phyloP scores from a whole-genome alignment of 139 green algal genomes.

The Chlorella sp. region DNA sequence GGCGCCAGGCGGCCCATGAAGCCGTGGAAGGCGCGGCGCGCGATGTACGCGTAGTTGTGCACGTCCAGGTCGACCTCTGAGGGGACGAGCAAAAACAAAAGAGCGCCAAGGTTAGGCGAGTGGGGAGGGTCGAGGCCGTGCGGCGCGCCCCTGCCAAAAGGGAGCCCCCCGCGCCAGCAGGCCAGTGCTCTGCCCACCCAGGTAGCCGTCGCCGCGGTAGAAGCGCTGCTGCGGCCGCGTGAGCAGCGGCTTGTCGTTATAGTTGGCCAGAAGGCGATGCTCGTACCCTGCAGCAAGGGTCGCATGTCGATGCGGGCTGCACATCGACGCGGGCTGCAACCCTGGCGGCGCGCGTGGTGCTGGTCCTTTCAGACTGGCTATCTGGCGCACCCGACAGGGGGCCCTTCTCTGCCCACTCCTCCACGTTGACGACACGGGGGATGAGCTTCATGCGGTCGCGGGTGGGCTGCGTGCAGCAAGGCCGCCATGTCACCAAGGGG shows the following conservation, averaged over 20 bases:
- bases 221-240: slow-evolving; percentile 80
- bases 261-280: slow-evolving; percentile 69
- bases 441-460: slow-evolving; percentile 87
- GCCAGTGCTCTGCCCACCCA: no score
- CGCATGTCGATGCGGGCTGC: no score
- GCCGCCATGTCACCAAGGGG: no score
- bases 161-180: no score
- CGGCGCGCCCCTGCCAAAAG: no score
- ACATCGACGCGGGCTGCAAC: no score
- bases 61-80: slow-evolving; percentile 85
- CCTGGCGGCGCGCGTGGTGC: no score
- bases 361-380: no score
- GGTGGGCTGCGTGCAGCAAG: slow-evolving; percentile 40
- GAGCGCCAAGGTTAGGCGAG: neutral
- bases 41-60: slow-evolving; percentile 85
- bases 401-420: slow-evolving; percentile 70
- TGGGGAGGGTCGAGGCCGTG: no score
- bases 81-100: neutral
- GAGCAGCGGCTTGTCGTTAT: slow-evolving; percentile 91
- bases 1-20: slow-evolving; percentile 43
- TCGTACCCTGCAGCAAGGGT: slow-evolving; percentile 57
- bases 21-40: slow-evolving; percentile 55
- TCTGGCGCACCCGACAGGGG: slow-evolving; percentile 62
- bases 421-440: slow-evolving; percentile 77
- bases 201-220: no score